A percentile compares a stretch with the other conserved stretches of the same genome.
These are phyloP conservation scores for Nicotiana knightiana DNA, from an alignment of 257 asterid genomes.

Conservation along the genomic window DNA sequence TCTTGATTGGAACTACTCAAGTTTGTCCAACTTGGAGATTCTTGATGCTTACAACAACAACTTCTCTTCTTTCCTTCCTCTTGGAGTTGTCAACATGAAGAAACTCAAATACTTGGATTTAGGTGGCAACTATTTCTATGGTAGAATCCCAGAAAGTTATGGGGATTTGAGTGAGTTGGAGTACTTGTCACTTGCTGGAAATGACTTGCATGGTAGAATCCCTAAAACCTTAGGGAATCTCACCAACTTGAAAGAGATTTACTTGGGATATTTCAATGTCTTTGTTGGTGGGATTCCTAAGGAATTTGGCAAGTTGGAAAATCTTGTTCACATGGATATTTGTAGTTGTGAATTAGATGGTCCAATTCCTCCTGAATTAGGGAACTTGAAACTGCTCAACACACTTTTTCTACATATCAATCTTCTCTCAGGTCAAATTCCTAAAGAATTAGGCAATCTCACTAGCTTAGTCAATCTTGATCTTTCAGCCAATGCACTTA, in stretches of 20 bases:
- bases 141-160: slow-evolving; percentile 53
- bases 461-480: slow-evolving; percentile 69
- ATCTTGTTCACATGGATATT: slow-evolving; percentile 65
- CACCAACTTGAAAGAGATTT: slow-evolving; percentile 68
- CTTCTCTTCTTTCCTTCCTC: slow-evolving; percentile 63
- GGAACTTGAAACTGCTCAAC: slow-evolving; percentile 51
- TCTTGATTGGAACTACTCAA: slow-evolving; percentile 75
- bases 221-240: slow-evolving; percentile 75
- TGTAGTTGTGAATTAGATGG: slow-evolving; percentile 72
- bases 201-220: slow-evolving; percentile 65
- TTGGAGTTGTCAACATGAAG: slow-evolving; percentile 44
- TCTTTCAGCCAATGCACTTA: slow-evolving; percentile 61
- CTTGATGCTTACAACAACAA: slow-evolving; percentile 83
- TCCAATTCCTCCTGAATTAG: slow-evolving; percentile 64
- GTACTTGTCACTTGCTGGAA: slow-evolving; percentile 74
- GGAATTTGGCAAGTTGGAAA: slow-evolving; percentile 69
- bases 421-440: slow-evolving; percentile 61
- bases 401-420: slow-evolving; percentile 66
- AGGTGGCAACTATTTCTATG: slow-evolving; percentile 78
- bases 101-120: slow-evolving; percentile 67
- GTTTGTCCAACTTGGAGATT: slow-evolving; percentile 47
- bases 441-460: slow-evolving; percentile 68
- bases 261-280: slow-evolving; percentile 63
- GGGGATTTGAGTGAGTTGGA: slow-evolving; percentile 54
- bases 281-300: slow-evolving; percentile 75